Evolutionary conservation across 345 rosid species (phyloP).

Genomic region (Acer saccharum): DNA sequence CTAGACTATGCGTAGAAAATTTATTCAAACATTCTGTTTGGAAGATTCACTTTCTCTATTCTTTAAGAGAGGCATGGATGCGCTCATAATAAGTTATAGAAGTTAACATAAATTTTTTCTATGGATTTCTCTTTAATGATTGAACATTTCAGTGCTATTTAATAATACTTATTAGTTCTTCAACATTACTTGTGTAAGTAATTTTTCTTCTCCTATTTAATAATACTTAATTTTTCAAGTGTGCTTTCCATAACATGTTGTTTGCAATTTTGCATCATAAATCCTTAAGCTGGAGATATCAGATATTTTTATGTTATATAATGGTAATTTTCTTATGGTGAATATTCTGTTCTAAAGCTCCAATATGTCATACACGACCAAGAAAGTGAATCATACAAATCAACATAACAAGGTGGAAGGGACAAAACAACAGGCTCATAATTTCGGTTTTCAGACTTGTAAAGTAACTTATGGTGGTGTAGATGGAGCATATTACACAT

Average conservation of each 20-base stretch:
- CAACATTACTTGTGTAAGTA: background rate
- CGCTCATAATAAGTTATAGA: too few relatives aligned
- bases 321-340: background rate
- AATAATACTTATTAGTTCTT: background rate
- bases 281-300: background rate
- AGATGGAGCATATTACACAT: conserved; percentile 78
- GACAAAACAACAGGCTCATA: conserved; percentile 33
- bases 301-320: background rate
- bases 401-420: conserved; percentile 29
- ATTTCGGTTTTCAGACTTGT: conserved; percentile 43
- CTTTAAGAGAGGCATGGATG: too few relatives aligned
- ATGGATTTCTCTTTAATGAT: too few relatives aligned
- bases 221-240: too few relatives aligned
- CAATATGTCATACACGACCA: conserved; percentile 6
- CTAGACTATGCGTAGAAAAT: background rate
- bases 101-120: too few relatives aligned
- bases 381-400: conserved; percentile 29
- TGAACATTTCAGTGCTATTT: too few relatives aligned
- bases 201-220: background rate
- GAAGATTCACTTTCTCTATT: too few relatives aligned
- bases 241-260: background rate
- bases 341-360: background rate
- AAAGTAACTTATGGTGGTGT: conserved; percentile 83
- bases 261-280: background rate
- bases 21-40: background rate